Percentiles rank a stretch among this genome's conserved stretches.
Evolutionary conservation across 345 rosid genomes (phyloP).

Genomic region (Eucalyptus sp.): DNA sequence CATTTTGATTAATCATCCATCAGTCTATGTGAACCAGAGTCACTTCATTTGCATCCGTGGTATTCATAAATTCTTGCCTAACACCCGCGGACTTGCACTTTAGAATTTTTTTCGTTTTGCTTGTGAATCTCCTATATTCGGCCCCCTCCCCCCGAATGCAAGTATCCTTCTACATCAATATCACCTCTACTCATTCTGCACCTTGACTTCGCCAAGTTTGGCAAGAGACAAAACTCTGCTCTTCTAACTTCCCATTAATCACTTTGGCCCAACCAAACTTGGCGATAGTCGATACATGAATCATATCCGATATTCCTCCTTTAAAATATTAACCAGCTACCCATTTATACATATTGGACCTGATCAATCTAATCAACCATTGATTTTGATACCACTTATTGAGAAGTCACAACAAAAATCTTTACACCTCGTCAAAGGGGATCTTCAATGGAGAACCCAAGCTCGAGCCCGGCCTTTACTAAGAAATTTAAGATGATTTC

Average conservation of each 20-base stretch:
- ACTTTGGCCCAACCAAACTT: neutral
- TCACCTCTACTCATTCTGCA: neutral
- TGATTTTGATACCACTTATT: neutral
- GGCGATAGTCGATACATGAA: neutral
- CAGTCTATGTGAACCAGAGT: too few species aligned
- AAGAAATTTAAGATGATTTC: neutral
- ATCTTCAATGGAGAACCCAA: neutral
- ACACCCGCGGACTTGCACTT: neutral
- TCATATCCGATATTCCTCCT: neutral
- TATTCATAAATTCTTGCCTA: too few species aligned
- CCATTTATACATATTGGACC: neutral
- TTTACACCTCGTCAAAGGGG: accelerated
- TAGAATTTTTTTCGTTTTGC: too few species aligned
- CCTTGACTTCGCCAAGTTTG: neutral
- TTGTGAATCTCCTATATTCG: too few species aligned
- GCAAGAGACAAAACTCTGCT: neutral
- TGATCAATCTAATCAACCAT: neutral
- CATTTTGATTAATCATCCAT: too few species aligned
- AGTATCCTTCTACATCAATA: neutral
- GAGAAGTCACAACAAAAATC: neutral
- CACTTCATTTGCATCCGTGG: too few species aligned
- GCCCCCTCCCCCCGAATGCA: neutral
- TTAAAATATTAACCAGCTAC: neutral
- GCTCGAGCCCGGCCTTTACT: neutral
- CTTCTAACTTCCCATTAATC: neutral